Evolutionary conservation across 2,329 filamentous ascomycete genomes (phyloP).

Genomic region (Ceratocystis destructans): DNA sequence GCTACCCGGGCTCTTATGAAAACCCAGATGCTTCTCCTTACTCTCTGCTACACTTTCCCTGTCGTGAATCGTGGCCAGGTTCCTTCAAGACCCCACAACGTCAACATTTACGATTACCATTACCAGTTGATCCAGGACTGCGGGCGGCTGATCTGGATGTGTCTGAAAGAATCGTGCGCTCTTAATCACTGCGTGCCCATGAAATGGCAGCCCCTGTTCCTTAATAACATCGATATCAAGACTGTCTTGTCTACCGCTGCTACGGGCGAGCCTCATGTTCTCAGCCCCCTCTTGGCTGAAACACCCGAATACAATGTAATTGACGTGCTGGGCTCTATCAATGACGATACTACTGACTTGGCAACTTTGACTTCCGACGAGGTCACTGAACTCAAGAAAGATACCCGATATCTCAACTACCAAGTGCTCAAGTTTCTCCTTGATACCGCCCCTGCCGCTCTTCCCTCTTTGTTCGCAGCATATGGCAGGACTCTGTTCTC

Average conservation of each 20-base stretch:
- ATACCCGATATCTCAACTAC: constrained; percentile 53
- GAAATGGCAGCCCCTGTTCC: constrained; percentile 39
- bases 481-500: constrained; percentile 69
- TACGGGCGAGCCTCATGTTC: constrained; percentile 3
- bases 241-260: constrained; percentile 7
- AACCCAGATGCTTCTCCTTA: constrained; percentile 53
- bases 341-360: constrained; percentile 23
- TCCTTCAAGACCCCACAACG: constrained; percentile 42
- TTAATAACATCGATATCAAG: constrained; percentile 2
- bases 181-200: constrained; percentile 61
- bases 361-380: constrained; percentile 1
- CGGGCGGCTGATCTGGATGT: constrained; percentile 62
- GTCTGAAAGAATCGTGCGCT: constrained; percentile 72
- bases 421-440: constrained; percentile 63
- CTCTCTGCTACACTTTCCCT: constrained; percentile 17
- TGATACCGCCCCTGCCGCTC: constrained; percentile 61
- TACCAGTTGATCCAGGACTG: constrained; percentile 58
- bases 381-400: constrained; percentile 1
- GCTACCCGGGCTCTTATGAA: constrained; percentile 67
- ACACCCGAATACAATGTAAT: constrained; percentile 16
- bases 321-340: constrained; percentile 21
- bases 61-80: constrained; percentile 5
- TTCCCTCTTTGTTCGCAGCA: constrained; percentile 75
- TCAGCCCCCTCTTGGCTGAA: constrained; percentile 9
- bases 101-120: constrained; percentile 81